Evolutionary conservation across 352 stramenopile genomes (phyloP).

Genomic region (Pilasporangium apinafurcum): DNA sequence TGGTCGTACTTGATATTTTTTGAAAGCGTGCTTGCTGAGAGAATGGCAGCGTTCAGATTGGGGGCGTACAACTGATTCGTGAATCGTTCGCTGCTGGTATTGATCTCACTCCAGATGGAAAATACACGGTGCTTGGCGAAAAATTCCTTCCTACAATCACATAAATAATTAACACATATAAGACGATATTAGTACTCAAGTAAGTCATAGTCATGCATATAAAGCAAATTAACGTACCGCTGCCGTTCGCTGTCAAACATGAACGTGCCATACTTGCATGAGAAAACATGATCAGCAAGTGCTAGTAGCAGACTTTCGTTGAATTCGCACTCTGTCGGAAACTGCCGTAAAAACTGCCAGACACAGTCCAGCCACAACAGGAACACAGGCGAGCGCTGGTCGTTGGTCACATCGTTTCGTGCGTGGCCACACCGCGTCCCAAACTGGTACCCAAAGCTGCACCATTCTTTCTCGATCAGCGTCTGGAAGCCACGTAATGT

Average conservation of each 20-base stretch:
- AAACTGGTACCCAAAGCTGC: constrained; percentile 98
- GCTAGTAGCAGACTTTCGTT: constrained; percentile 90
- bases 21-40: constrained; percentile 71
- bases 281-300: constrained; percentile 95
- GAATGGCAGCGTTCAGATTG: constrained; percentile 23
- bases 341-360: constrained; percentile 96
- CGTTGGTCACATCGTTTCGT: constrained; percentile 79
- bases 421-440: constrained; percentile 91
- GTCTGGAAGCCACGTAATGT: constrained; percentile 95
- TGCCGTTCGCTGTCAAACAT: constrained; percentile 96
- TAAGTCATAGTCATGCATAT: too few species aligned
- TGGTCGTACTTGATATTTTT: constrained; percentile 87
- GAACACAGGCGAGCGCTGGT: constrained; percentile 98
- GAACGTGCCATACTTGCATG: constrained; percentile 97
- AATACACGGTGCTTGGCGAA: constrained; percentile 70
- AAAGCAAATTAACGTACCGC: constrained; percentile 27
- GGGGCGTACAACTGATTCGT: constrained; percentile 63
- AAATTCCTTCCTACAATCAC: constrained; percentile 53
- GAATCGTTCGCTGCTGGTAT: constrained; percentile 63
- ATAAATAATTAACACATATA: not conserved
- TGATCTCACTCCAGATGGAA: constrained; percentile 80
- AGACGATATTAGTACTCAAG: too few species aligned
- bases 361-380: constrained; percentile 98
- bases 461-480: constrained; percentile 99
- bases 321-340: constrained; percentile 97